Base-by-base conservation (phyloP, 2,329 filamentous ascomycete genomes). In the Bertia moriformis region DNA sequence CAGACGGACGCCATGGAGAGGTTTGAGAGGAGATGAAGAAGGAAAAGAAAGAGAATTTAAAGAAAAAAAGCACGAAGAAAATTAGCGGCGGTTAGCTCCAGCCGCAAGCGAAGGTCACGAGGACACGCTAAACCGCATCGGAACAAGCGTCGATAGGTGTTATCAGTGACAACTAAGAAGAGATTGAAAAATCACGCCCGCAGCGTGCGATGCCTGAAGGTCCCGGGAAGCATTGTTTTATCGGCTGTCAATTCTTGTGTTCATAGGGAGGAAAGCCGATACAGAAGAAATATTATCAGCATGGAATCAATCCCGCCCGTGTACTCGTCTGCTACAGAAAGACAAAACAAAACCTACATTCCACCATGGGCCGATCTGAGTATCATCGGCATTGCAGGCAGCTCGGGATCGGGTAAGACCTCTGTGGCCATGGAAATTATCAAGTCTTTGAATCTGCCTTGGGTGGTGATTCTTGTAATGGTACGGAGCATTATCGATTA, bases 391-490 rank as follows among this genome's bases (percentile, higher is more conserved):
- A 70, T 82, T 43, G 77, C 77, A 46, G 77, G 77, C 39, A 76
- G 73, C 53, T 80, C 75, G 24, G 77, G 77, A 30, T 81, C 76
- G 24, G 77, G 49, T 38, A 82, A 82, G 60, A 80, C 76, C 3
- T 79, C 74, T 14, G 58, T 82, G 42, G 74, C 77, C 19, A 60
- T 78, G 49, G 73, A 77, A 48, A 78, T 82, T 44, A 71, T 81
- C 46, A 65, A 65, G 40, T 69, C 71, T 40, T 56, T 82, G 44
- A 78, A 76, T 55, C 57, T 81, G 42, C 77, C 77, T 41, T 82
- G 77, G 74, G 77, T 82, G 38, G 74, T 80, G 37, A 78, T 82
- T 49, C 53, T 82, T 45, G 78, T 75, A 30, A 81, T 82, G 72
- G 73, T 77, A 62, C 32, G 7, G 17, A 35, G 15, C 12, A 35